Percentiles rank a stretch among this genome's conserved stretches.
Conservation (phyloP, 331 rosid genomes). For the Acacia pycnantha region DNA sequence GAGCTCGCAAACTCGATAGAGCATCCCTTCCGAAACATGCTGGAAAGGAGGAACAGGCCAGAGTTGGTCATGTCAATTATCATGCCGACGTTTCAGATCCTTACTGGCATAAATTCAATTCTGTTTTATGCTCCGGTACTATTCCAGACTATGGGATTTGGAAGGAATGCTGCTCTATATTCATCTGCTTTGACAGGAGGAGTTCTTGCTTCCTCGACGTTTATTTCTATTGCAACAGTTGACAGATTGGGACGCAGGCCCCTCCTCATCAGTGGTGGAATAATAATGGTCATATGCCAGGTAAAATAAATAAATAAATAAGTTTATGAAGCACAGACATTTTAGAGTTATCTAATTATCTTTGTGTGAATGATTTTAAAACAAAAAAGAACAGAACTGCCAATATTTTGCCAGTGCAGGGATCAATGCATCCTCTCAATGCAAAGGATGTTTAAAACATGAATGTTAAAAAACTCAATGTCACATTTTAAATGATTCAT, state of each 20-base stretch:
- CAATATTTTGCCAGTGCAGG: not conserved
- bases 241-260: conserved; percentile 55
- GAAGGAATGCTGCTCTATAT: conserved; percentile 62
- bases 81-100: conserved; percentile 69
- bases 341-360: not conserved
- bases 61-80: conserved; percentile 60
- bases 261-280: conserved; percentile 77
- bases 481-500: not conserved
- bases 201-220: conserved; percentile 56
- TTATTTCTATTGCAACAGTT: conserved; percentile 58
- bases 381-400: not conserved
- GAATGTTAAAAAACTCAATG: not conserved
- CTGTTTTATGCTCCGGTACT: conserved; percentile 40
- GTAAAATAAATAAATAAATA: conserved; percentile 28
- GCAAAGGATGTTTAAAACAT: not conserved
- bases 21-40: conserved; percentile 56
- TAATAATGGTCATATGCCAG: conserved; percentile 84
- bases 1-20: conserved; percentile 46
- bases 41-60: conserved; percentile 50
- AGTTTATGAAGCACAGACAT: not conserved
- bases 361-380: too few relatives aligned
- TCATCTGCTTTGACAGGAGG: conserved; percentile 70
- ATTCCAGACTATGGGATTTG: conserved; percentile 70
- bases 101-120: conserved; percentile 63
- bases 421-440: not conserved